Evolutionary conservation across 2,329 filamentous ascomycete genomes (phyloP).

Genomic region (Microdochium bolleyi): DNA sequence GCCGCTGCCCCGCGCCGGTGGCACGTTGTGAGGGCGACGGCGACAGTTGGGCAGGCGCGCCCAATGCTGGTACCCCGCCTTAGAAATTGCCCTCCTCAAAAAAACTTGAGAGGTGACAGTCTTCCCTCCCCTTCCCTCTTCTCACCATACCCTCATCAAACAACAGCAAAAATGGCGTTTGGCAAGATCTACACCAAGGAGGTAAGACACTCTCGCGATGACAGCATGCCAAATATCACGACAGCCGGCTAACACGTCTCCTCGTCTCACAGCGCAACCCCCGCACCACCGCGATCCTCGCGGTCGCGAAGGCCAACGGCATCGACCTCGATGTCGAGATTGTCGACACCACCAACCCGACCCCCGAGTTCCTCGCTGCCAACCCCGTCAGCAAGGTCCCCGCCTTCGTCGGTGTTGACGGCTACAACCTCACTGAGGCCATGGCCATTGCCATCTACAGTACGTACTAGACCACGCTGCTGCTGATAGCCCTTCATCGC

Average conservation of each 20-base stretch:
- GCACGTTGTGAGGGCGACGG: slow-evolving; percentile 4
- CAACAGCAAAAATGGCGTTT: slow-evolving; percentile 72
- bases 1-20: not conserved
- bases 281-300: slow-evolving; percentile 81
- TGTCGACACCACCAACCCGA: slow-evolving; percentile 57
- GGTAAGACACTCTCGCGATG: slow-evolving; percentile 40
- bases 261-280: slow-evolving; percentile 62
- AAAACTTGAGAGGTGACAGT: slow-evolving; percentile 12
- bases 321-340: slow-evolving; percentile 83
- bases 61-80: slow-evolving; percentile 15
- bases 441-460: slow-evolving; percentile 97
- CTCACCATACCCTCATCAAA: slow-evolving; percentile 13
- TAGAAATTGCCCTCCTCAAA: slow-evolving; percentile 8
- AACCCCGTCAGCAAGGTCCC: slow-evolving; percentile 89
- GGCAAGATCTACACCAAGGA: slow-evolving; percentile 90
- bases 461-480: slow-evolving; percentile 46
- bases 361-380: slow-evolving; percentile 72
- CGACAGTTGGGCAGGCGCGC: slow-evolving; percentile 6
- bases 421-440: slow-evolving; percentile 79
- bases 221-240: slow-evolving; percentile 12
- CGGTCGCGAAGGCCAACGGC: slow-evolving; percentile 95
- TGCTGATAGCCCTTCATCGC: slow-evolving; percentile 5
- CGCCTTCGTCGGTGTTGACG: slow-evolving; percentile 86
- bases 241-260: slow-evolving; percentile 12
- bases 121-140: slow-evolving; percentile 1